Percentiles rank a stretch among this genome's conserved stretches.
Evolutionary conservation across 1,284 basidiomycete genomes (phyloP).

Genomic region (Thecaphora frezii): DNA sequence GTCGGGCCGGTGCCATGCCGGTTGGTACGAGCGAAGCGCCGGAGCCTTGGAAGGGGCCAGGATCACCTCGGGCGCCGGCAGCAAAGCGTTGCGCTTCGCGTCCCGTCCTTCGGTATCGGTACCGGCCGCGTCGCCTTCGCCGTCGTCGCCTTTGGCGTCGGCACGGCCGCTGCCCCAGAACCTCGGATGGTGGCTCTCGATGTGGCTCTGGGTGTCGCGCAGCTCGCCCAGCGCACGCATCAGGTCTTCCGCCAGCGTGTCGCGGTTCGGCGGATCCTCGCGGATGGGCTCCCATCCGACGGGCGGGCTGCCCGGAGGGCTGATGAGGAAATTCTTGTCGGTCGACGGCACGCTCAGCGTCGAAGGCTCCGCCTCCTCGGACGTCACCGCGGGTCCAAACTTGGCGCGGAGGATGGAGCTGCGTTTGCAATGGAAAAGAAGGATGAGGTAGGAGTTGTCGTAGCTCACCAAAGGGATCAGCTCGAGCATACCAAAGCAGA

Average conservation of each 20-base stretch:
- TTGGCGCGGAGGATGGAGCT: slow-evolving; percentile 22
- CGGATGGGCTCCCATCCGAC: slow-evolving; percentile 90
- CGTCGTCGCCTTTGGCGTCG: slow-evolving; percentile 1
- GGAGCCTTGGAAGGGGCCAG: slow-evolving; percentile 19
- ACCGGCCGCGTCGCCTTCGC: background rate
- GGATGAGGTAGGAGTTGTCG: too few species aligned
- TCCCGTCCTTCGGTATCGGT: slow-evolving; percentile 4
- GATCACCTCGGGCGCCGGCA: slow-evolving; percentile 25
- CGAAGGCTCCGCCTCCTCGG: slow-evolving; percentile 16
- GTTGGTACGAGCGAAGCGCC: slow-evolving; percentile 11
- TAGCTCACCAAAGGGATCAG: too few species aligned
- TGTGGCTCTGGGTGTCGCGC: slow-evolving; percentile 38
- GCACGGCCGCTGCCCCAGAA: slow-evolving; percentile 9
- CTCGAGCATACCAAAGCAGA: too few species aligned
- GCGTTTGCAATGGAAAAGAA: background rate
- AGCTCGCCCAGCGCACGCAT: slow-evolving; percentile 62
- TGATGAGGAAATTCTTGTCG: slow-evolving; percentile 94
- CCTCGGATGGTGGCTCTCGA: slow-evolving; percentile 31
- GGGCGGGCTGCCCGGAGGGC: slow-evolving; percentile 95
- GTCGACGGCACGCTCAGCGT: slow-evolving; percentile 64
- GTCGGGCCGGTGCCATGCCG: slow-evolving; percentile 14
- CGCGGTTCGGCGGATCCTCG: slow-evolving; percentile 87
- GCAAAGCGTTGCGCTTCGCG: slow-evolving; percentile 2
- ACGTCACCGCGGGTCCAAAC: slow-evolving; percentile 14
- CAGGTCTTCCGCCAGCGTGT: slow-evolving; percentile 86